Evolutionary conservation across 768 basidiomycete genomes (phyloP).

Genomic region (Daedalea quercina): DNA sequence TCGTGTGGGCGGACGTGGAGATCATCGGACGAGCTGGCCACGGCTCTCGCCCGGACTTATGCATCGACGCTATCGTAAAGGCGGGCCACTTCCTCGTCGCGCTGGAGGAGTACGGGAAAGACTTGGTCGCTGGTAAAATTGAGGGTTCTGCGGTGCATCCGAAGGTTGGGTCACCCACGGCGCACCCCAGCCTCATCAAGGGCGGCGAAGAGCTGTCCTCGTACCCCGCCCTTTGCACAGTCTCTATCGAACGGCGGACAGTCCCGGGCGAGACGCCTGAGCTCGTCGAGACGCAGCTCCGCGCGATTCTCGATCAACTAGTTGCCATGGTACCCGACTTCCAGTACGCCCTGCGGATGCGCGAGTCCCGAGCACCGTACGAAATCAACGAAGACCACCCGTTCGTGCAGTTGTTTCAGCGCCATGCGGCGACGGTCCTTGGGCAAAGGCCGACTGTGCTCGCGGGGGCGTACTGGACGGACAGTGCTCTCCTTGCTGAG

Average conservation of each 20-base stretch:
- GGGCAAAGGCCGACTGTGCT: not conserved
- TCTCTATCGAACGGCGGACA: conserved; percentile 1
- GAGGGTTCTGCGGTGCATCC: not conserved
- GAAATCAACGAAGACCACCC: not conserved
- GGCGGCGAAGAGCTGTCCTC: conserved; percentile 5
- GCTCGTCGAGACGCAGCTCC: not conserved
- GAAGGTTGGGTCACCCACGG: not conserved
- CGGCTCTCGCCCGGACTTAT: conserved; percentile 2
- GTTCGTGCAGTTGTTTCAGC: not conserved
- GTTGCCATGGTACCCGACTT: not conserved
- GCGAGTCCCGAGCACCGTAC: conserved; percentile 1
- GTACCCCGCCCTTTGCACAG: conserved; percentile 3
- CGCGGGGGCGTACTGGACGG: conserved; percentile 2
- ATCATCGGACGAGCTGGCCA: conserved; percentile 3
- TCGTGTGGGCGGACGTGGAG: conserved; percentile 2
- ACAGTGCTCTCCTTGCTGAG: conserved; percentile 4
- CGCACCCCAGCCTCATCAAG: conserved; percentile 2
- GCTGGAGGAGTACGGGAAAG: not conserved
- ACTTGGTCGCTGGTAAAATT: not conserved
- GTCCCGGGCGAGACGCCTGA: conserved; percentile 3
- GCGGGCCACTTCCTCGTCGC: conserved; percentile 6
- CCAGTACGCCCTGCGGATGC: not conserved
- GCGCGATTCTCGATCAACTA: not conserved
- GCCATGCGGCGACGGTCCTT: not conserved
- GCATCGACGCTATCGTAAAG: conserved; percentile 3